Percentiles rank a stretch among this genome's conserved stretches.
Evolutionary conservation across 2,329 filamentous ascomycete genomes (phyloP).

Genomic region (Diaporthe aspalathi): DNA sequence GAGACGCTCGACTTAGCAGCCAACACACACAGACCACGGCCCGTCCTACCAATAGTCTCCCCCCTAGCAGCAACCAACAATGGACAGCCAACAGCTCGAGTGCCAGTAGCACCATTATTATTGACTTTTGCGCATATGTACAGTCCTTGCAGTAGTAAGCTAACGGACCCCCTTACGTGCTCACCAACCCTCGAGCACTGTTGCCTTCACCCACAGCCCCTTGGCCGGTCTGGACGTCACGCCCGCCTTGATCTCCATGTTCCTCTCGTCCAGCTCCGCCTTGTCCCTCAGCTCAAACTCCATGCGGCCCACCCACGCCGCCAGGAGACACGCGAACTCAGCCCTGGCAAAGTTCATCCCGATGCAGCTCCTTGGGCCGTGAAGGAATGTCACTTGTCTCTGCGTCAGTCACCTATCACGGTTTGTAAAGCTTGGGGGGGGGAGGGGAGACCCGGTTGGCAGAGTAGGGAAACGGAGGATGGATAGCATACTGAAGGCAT

Average conservation of each 20-base stretch:
- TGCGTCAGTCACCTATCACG: neutral
- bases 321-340: conserved; percentile 87
- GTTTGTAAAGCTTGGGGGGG: no score
- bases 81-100: neutral
- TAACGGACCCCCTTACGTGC: neutral
- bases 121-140: conserved; percentile 1
- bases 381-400: conserved; percentile 76
- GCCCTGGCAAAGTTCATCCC: conserved; percentile 82
- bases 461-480: no score
- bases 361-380: conserved; percentile 88
- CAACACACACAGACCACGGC: no score
- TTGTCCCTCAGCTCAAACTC: conserved; percentile 68
- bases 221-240: conserved; percentile 79
- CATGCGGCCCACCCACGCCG: conserved; percentile 81
- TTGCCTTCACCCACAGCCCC: conserved; percentile 77
- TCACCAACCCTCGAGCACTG: conserved; percentile 75
- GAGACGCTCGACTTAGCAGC: neutral
- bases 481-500: conserved; percentile 61
- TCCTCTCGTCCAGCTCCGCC: conserved; percentile 73
- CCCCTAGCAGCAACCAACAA: neutral
- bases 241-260: conserved; percentile 74
- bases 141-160: neutral
- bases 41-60: neutral
- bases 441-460: no score
- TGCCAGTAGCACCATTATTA: neutral